Percentiles rank a stretch among this genome's conserved stretches.
Evolutionary conservation across 1,284 basidiomycete species (phyloP).

Genomic region (Cutaneotrichosporon sp.): DNA sequence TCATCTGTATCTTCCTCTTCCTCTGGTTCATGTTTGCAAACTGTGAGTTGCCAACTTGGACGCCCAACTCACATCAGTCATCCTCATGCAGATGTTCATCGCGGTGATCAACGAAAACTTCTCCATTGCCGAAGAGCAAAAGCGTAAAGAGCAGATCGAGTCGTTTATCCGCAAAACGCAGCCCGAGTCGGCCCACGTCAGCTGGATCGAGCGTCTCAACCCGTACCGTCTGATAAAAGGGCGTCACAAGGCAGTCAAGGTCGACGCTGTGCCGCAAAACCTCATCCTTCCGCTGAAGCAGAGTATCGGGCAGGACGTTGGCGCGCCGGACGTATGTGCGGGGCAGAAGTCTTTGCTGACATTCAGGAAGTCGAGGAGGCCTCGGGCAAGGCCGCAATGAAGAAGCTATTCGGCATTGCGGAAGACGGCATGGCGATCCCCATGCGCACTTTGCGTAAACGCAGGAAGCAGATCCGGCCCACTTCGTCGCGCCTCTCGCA

Average conservation of each 20-base stretch:
- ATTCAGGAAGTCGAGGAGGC: background rate
- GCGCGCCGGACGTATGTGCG: conserved; percentile 6
- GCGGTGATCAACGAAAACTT: conserved; percentile 99
- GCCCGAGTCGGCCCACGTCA: conserved; percentile 48
- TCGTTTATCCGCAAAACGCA: conserved; percentile 51
- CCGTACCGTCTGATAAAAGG: conserved; percentile 79
- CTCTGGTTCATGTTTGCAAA: conserved; percentile 91
- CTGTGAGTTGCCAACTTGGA: conserved; percentile 55
- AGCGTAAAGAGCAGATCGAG: conserved; percentile 73
- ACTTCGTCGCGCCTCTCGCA: background rate
- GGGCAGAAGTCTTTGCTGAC: background rate
- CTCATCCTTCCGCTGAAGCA: conserved; percentile 72
- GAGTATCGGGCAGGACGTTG: conserved; percentile 61
- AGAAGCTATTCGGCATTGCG: conserved; percentile 30
- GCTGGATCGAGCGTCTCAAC: conserved; percentile 74
- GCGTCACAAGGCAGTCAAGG: conserved; percentile 66
- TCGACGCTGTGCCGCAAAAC: conserved; percentile 64
- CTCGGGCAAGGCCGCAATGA: conserved; percentile 24
- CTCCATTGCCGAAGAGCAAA: conserved; percentile 83
- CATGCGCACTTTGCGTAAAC: background rate
- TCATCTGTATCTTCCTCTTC: conserved; percentile 70
- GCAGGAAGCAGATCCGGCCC: background rate
- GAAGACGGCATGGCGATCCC: conserved; percentile 13
- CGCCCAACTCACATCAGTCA: conserved; percentile 56
- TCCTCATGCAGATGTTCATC: conserved; percentile 96